A percentile compares a stretch with the other conserved stretches of the same genome.
Evolutionary conservation across 139 green algal genomes (phyloP).

Genomic region (Haematococcus sp.): DNA sequence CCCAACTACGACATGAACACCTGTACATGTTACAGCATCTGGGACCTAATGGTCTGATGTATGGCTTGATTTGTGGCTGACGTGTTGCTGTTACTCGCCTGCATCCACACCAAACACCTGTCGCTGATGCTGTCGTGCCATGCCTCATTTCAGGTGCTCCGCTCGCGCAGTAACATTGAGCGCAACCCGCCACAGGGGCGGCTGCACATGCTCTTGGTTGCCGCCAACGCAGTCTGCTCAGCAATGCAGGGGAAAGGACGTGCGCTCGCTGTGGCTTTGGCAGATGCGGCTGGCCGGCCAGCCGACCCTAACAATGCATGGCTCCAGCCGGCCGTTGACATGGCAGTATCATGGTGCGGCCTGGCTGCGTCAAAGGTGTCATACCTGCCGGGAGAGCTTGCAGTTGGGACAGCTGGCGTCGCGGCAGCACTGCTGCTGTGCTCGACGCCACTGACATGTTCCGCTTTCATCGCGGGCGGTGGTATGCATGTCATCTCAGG

Average conservation of each 20-base stretch:
- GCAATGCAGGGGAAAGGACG: neutral
- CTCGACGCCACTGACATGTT: neutral
- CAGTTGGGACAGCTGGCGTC: slow-evolving; percentile 1
- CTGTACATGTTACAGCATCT: no score
- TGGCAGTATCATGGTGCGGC: neutral
- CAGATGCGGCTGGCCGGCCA: no score
- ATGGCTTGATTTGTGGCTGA: no score
- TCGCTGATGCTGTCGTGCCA: no score
- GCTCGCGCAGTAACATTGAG: slow-evolving; percentile 10
- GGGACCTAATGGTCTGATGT: no score
- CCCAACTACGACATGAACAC: slow-evolving; percentile 4
- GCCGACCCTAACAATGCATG: no score
- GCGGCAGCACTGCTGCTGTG: slow-evolving; percentile 5
- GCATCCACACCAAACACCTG: no score
- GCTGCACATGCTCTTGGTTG: neutral
- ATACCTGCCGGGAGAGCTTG: neutral
- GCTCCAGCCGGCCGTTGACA: neutral
- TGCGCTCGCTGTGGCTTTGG: no score
- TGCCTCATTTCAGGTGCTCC: slow-evolving; percentile 8
- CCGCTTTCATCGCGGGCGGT: neutral
- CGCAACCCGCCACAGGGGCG: slow-evolving; percentile 1
- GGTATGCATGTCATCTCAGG: slow-evolving; percentile 7
- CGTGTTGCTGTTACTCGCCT: neutral
- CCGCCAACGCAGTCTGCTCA: neutral
- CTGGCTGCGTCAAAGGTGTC: neutral